A percentile compares a stretch with the other conserved stretches of the same genome.
Evolutionary conservation across 108 stramenopile genomes (phyloP).

Genomic region (Cyclotella atomus): DNA sequence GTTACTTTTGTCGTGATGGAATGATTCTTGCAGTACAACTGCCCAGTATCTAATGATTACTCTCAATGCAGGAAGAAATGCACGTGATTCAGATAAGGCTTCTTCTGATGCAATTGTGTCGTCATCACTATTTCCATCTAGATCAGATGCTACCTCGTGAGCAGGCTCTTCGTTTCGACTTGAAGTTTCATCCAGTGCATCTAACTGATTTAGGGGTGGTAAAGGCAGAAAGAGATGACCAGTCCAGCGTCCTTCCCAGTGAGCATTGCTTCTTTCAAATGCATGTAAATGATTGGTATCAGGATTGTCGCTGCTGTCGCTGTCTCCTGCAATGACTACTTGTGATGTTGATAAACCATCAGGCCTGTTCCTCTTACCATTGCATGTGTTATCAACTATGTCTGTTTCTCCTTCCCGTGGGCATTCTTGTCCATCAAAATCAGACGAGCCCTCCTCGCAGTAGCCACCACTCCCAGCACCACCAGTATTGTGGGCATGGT

Average conservation of each 20-base stretch:
- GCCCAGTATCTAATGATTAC: neutral
- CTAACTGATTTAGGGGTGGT: conserved; percentile 14
- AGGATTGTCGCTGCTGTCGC: neutral
- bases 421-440: conserved; percentile 13
- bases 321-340: neutral
- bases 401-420: neutral
- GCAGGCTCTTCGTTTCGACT: neutral
- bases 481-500: conserved; percentile 17
- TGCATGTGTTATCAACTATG: neutral
- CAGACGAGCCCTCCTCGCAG: conserved; percentile 24
- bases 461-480: conserved; percentile 21
- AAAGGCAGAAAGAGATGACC: conserved; percentile 42
- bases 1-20: neutral
- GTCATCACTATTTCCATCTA: conserved; percentile 10
- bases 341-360: neutral
- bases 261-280: conserved; percentile 40
- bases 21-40: conserved; percentile 12
- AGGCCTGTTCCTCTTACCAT: neutral
- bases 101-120: conserved; percentile 12
- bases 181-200: neutral
- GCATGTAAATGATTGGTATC: neutral
- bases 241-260: conserved; percentile 48
- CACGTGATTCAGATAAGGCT: neutral
- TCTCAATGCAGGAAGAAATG: neutral
- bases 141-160: neutral